Evolutionary conservation across 306 rosid species (phyloP).

Genomic region (Albizia julibrissin): DNA sequence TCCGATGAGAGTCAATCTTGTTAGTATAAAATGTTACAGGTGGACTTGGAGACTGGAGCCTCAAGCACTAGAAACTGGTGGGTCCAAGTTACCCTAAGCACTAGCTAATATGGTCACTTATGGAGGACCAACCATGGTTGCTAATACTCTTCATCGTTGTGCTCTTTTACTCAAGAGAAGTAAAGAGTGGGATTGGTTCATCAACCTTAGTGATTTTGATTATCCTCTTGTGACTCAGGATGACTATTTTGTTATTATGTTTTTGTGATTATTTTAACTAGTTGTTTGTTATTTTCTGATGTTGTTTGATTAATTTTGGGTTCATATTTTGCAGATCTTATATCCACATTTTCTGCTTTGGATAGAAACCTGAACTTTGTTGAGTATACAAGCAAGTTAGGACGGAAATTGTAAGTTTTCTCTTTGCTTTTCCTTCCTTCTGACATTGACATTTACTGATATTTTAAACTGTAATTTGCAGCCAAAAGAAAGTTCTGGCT

Average conservation of each 20-base stretch:
- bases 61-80: constrained; percentile 48
- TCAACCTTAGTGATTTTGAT: constrained; percentile 88
- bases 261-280: not conserved
- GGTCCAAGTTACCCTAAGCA: not conserved
- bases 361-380: constrained; percentile 74
- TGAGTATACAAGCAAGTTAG: constrained; percentile 83
- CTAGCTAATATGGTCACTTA: constrained; percentile 83
- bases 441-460: not conserved
- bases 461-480: constrained; percentile 29
- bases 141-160: constrained; percentile 88
- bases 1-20: constrained; percentile 20
- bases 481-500: constrained; percentile 37
- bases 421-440: constrained; percentile 12
- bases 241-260: constrained; percentile 50
- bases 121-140: constrained; percentile 86
- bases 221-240: constrained; percentile 90
- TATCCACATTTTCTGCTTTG: constrained; percentile 56
- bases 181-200: constrained; percentile 92
- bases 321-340: constrained; percentile 57
- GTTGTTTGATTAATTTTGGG: not conserved
- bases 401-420: constrained; percentile 71
- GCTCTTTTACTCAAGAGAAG: constrained; percentile 77
- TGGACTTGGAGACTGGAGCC: constrained; percentile 47
- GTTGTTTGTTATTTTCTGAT: constrained; percentile 2
- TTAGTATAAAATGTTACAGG: constrained; percentile 40